Base-by-base conservation (phyloP, 345 rosid genomes). In the Lepidium didymum region DNA sequence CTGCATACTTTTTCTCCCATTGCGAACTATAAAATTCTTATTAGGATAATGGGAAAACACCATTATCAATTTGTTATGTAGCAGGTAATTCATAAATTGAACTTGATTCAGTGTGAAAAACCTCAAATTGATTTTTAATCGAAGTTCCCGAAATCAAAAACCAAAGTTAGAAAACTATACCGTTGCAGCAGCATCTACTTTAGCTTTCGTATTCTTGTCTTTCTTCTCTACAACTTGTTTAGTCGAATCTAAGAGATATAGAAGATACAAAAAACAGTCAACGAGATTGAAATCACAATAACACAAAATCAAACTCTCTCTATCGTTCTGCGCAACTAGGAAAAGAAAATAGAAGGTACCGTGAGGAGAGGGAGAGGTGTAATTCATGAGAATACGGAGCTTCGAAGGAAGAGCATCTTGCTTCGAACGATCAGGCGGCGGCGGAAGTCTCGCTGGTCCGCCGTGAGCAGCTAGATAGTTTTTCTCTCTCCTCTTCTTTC, bases 401-500 rank as follows among this genome's bases (percentile, higher is more conserved):
- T 88, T 93, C 11, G 87, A 74, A 42, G 98, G 96, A 64, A 93
- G 56, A 68, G 81, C 85, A 68, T 90, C 95, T 55, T 80, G 75
- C 66, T 85, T 76, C 16, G 91, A 82, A 65, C 77, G 82, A 53
- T 88, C 78, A 50, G 96, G 99, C 2, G 99, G 95, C 27, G 96
- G 96, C 41, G 99, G 99, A 10, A 94, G 92, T 9, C 86, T 71
- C 44, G 72, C 66, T 65, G 78, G 68, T 14, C 88, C 88, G 45
- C 97, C 96, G 69, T 93, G 97, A 13, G 92, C 94, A 11, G 92
- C 92, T 60, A 58, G 50, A 77, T 83, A 90, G 75, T 93, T 93
- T 76, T 85, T 93, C 77, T 88, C 96, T 81, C 98, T 80, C 57
- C 98, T 80, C 52, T 72, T 83, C 69, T 73, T 79, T 35, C 94